Percentiles rank a stretch among this genome's conserved stretches.
Conservation (phyloP, 106 monocot genomes). For the Dactylorhiza incarnata region DNA sequence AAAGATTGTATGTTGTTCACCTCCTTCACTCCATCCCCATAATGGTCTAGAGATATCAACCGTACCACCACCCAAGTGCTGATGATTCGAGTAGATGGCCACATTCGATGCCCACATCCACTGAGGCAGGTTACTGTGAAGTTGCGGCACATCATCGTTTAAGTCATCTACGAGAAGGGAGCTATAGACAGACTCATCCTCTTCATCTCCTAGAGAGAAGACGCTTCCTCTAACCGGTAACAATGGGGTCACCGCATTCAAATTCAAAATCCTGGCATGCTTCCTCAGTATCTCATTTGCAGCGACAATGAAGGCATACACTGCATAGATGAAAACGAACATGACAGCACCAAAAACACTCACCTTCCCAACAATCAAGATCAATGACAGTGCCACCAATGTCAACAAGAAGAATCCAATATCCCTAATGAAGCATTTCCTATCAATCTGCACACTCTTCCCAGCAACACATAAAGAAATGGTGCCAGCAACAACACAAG, state of each 20-base stretch:
- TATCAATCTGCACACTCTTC: constrained; percentile 70
- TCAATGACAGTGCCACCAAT: constrained; percentile 41
- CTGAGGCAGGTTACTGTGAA: constrained; percentile 55
- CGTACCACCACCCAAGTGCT: constrained; percentile 8
- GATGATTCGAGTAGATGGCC: constrained; percentile 79
- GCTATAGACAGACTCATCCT: constrained; percentile 66
- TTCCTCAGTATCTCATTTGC: constrained; percentile 77
- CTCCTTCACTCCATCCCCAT: constrained; percentile 62
- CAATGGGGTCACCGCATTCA: constrained; percentile 71
- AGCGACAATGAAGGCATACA: constrained; percentile 75
- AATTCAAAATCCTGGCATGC: constrained; percentile 62
- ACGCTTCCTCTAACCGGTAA: constrained; percentile 79
- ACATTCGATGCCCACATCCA: constrained; percentile 98
- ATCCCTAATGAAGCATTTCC: constrained; percentile 75
- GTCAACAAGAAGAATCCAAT: constrained; percentile 73
- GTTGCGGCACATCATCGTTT: constrained; percentile 25
- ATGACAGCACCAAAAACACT: constrained; percentile 61
- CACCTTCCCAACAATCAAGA: constrained; percentile 67
- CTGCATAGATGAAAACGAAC: constrained; percentile 65
- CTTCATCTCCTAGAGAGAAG: constrained; percentile 49
- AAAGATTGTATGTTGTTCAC: constrained; percentile 14
- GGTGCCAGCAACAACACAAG: constrained; percentile 68
- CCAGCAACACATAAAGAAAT: constrained; percentile 62
- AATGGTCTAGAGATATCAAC: constrained; percentile 34
- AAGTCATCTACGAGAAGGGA: constrained; percentile 50